phyloP scores from a whole-genome alignment of 1,284 basidiomycete species.

The Boletus semigastroideus region DNA sequence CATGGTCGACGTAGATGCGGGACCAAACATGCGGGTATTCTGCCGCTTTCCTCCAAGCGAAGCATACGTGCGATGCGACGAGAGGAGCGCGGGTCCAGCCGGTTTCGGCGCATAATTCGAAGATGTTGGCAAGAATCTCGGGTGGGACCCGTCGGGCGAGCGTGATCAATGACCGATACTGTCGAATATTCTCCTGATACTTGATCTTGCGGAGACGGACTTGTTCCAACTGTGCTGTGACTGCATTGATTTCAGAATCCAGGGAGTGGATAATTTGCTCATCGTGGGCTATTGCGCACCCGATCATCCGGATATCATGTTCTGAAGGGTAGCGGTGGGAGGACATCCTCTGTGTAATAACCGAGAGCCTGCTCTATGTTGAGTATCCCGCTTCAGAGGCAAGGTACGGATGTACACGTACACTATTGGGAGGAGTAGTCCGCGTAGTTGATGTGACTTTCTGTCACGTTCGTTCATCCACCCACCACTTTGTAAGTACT shows the following conservation, averaged over 20 bases:
- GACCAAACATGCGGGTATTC: slow-evolving; percentile 57
- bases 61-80: slow-evolving; percentile 58
- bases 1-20: slow-evolving; percentile 51
- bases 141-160: slow-evolving; percentile 54
- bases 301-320: slow-evolving; percentile 33
- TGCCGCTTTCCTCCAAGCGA: slow-evolving; percentile 57
- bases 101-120: slow-evolving; percentile 48
- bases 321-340: slow-evolving; percentile 23
- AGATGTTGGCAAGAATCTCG: slow-evolving; percentile 56
- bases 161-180: slow-evolving; percentile 49
- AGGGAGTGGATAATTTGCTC: slow-evolving; percentile 41
- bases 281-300: slow-evolving; percentile 39
- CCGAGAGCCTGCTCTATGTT: slow-evolving; percentile 5
- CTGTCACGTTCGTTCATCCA: slow-evolving; percentile 18
- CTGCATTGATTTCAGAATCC: slow-evolving; percentile 43
- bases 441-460: slow-evolving; percentile 16
- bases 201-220: slow-evolving; percentile 45
- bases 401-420: slow-evolving; percentile 4
- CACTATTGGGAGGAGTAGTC: slow-evolving; percentile 3
- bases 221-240: slow-evolving; percentile 41
- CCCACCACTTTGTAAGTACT: slow-evolving; percentile 16
- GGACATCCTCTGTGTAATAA: slow-evolving; percentile 17
- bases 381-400: slow-evolving; percentile 2
- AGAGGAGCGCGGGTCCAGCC: slow-evolving; percentile 59
- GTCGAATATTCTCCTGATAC: slow-evolving; percentile 42